Evolutionary conservation across 306 rosid genomes (phyloP).

Genomic region (Nissolia schottii): DNA sequence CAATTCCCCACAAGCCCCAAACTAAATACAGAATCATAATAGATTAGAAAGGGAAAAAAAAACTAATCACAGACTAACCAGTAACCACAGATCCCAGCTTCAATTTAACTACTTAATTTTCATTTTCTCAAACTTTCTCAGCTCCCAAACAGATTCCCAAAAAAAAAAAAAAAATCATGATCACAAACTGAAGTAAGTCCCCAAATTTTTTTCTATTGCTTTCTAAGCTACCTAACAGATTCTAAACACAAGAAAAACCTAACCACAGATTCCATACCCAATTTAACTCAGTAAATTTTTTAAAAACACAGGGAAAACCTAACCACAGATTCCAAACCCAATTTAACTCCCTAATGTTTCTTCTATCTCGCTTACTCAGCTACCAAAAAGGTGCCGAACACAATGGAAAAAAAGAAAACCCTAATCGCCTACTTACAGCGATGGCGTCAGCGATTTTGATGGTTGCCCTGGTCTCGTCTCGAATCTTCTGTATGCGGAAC

Average conservation of each 20-base stretch:
- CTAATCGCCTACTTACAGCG: conserved; percentile 37
- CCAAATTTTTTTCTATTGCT: not conserved
- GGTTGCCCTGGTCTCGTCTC: conserved; percentile 69
- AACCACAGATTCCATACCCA: not conserved
- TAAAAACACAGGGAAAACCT: too few relatives aligned
- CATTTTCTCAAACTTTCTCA: not conserved
- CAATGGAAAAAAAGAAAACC: not conserved
- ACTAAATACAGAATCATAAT: not conserved
- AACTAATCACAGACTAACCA: not conserved
- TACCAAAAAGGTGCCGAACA: not conserved
- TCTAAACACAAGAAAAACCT: not conserved
- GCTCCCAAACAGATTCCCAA: not conserved
- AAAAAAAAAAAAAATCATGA: too few relatives aligned
- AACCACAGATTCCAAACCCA: not conserved
- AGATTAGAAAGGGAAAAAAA: not conserved
- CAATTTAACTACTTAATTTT: not conserved
- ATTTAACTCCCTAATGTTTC: not conserved
- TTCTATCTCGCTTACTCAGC: not conserved
- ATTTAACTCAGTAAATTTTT: not conserved
- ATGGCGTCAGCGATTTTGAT: conserved; percentile 86
- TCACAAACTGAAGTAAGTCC: not conserved
- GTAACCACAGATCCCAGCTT: not conserved
- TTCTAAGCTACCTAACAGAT: not conserved
- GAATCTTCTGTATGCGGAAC: conserved; percentile 80
- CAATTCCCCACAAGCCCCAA: not conserved